Evolutionary conservation across 164 flowering plant genomes (phyloP), one percentile per base, ranked within the genome.

Genomic region (Tetracentron sinense): DNA sequence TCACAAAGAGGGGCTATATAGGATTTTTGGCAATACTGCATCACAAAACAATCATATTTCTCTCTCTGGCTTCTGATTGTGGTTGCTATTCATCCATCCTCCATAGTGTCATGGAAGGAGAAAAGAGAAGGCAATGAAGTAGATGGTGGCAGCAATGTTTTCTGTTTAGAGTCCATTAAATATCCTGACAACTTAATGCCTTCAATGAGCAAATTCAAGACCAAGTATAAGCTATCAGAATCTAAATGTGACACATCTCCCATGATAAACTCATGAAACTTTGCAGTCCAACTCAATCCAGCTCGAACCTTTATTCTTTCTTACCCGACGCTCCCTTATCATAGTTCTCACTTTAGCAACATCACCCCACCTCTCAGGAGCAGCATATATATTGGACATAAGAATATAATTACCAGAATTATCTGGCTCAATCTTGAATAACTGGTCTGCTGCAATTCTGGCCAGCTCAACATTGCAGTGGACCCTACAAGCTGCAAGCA

Each of bases 261-360:
- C 72, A 64, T 72, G 48, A 81, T 74, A 73, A 81, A 78, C 69
- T 77, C 83, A 75, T 75, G 75, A n/a, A 57, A 81, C 77, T 15
- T 48, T 62, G 60, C 58, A 38, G 19, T 66, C 72, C 56, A 77
- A 61, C 51, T 75, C 80, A 56, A 78, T 79, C 78, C 81, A 79
- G 67, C 81, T 77, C 3, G 72, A 75, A 20, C 77, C 83, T 61
- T 68, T 67, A 68, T 63, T 77, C 67, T 77, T 82, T 47, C 60
- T 71, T 35, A 72, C 79, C 17, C 70, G 25, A 10, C 58, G 67
- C 58, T 69, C 68, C 62, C 78, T 67, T 46, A 82, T 70, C 80
- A 69, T 60, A 33, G 64, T 50, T 64, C 81, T 79, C 31, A 82
- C 80, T 63, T 59, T 72, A 51, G 78, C 74, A 66, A 77, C 80